These are phyloP conservation scores for Salvia hispanica DNA, from an alignment of 257 asterid genomes.

Conservation along the genomic window DNA sequence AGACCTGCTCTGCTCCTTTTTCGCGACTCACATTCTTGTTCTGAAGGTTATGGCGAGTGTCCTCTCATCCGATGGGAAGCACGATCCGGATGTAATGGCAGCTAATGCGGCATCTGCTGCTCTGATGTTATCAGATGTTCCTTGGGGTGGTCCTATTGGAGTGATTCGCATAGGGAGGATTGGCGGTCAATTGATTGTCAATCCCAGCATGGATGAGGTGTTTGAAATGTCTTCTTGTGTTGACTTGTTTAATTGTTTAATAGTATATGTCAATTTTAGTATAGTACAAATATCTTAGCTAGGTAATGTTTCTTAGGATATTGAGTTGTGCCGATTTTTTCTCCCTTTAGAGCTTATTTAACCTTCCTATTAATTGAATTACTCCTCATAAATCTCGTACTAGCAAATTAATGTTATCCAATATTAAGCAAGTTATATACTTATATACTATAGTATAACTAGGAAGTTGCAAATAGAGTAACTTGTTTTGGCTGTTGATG, in stretches of 20 bases:
- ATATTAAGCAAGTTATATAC: not conserved
- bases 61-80: slow-evolving; percentile 90
- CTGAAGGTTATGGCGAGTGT: slow-evolving; percentile 82
- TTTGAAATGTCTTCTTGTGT: not conserved
- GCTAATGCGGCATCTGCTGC: slow-evolving; percentile 98
- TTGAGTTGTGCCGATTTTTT: not conserved
- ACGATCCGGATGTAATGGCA: slow-evolving; percentile 97
- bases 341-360: not conserved
- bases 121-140: slow-evolving; percentile 91
- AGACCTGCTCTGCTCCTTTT: slow-evolving; percentile 20
- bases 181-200: slow-evolving; percentile 72
- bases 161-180: slow-evolving; percentile 90
- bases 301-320: not conserved
- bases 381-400: not conserved
- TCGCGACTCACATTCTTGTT: slow-evolving; percentile 1
- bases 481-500: not conserved
- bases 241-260: not conserved
- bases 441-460: no score
- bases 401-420: not conserved
- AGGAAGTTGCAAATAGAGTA: no score
- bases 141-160: slow-evolving; percentile 99
- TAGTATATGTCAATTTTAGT: not conserved
- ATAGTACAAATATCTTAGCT: not conserved
- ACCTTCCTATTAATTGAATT: not conserved
- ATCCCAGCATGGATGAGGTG: slow-evolving; percentile 98